Base-by-base conservation (phyloP, 805 yeast species). In the Millerozyma miso region DNA sequence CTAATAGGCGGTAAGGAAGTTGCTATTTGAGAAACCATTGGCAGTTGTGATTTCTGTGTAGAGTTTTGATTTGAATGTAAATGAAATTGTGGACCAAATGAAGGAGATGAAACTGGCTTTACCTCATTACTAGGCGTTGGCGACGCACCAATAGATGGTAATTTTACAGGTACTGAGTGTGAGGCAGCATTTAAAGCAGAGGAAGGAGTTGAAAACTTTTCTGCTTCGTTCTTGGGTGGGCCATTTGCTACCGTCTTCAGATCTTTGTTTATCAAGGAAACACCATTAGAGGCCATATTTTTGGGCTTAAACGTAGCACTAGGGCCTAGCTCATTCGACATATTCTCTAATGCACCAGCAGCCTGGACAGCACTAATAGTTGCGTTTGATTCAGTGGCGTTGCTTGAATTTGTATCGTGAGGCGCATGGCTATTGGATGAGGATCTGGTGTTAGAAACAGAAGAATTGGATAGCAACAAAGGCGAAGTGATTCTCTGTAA, bases 401-500 rank as follows among this genome's bases (percentile, higher is more conserved):
- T 40, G 7, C 29, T 32, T 12, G 44, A 34, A 6, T 41, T 29
- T 19, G 37, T 20, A 14, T 32, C 19, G 17, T 23, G 15, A 18
- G 23, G 10, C 3, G 39, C 31, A 10, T 23, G 6, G 29, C 7
- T 32, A 18, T 46, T 47, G 3, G 51, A 44, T 17, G 56, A 45
- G 5, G 55, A 53, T 41, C 73, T 59, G 1, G 71, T 62, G 62
- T 51, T 74, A 55, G 62, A 75, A 55, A 62, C 60, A 44, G 67
- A 69, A 33, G 77, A 52, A 13, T 81, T 77, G 5, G 83, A 75
- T 35, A 83, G 65, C 45, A 82, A 60, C 40, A 82, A 63, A 0
- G 88, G 88, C 13, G 85, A 80, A 0, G 87, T 81, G 44, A 82
- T 81, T 31, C 81, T 60, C 46, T 77, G 76, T 40, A 82, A 60